Evolutionary conservation across 2,329 filamentous ascomycete genomes (phyloP).

Genomic region (Truncatella angustata): DNA sequence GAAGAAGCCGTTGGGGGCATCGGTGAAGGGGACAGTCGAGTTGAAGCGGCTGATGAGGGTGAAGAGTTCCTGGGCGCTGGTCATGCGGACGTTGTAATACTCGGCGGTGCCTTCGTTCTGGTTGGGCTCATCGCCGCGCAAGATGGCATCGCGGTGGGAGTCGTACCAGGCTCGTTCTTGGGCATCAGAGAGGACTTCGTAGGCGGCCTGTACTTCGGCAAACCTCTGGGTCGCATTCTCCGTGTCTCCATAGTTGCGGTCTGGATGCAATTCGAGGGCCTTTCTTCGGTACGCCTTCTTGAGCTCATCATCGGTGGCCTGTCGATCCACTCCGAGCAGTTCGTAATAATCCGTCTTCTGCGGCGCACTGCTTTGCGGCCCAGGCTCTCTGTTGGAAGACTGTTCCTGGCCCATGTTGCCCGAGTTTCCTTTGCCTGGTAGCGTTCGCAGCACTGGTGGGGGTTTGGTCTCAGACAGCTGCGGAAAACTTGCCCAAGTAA

Average conservation of each 20-base stretch:
- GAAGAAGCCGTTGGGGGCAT: constrained; percentile 81
- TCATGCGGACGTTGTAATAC: constrained; percentile 68
- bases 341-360: constrained; percentile 82
- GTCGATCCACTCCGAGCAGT: constrained; percentile 69
- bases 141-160: constrained; percentile 82
- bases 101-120: constrained; percentile 53
- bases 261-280: constrained; percentile 90
- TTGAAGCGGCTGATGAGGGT: constrained; percentile 78
- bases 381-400: constrained; percentile 40
- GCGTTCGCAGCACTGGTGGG: too few relatives aligned
- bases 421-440: too few relatives aligned
- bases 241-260: constrained; percentile 85
- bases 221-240: constrained; percentile 83
- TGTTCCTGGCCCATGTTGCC: constrained; percentile 55
- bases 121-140: constrained; percentile 62
- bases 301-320: constrained; percentile 84
- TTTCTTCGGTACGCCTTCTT: constrained; percentile 91
- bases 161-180: constrained; percentile 98
- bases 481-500: too few relatives aligned
- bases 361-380: constrained; percentile 22
- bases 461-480: too few relatives aligned
- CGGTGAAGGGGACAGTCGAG: constrained; percentile 73
- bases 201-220: constrained; percentile 87
- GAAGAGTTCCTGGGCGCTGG: constrained; percentile 77
- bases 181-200: constrained; percentile 92